Evolutionary conservation across 1,139 yeast genomes (phyloP).

Genomic region (Hyphopichia burtonii): DNA sequence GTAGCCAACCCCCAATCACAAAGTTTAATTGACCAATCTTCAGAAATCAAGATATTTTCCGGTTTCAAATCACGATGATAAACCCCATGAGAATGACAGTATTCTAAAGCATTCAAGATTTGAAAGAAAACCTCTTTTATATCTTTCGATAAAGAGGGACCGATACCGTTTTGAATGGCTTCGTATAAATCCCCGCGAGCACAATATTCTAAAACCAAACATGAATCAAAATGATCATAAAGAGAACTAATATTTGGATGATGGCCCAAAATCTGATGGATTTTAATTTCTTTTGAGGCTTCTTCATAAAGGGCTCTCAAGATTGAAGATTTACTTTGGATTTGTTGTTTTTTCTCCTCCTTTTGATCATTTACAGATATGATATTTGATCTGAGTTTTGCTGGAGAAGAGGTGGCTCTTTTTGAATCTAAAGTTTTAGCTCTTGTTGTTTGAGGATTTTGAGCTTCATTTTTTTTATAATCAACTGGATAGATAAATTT

Average conservation of each 20-base stretch:
- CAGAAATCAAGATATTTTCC: constrained; percentile 77
- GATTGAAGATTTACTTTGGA: constrained; percentile 11
- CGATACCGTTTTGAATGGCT: constrained; percentile 78
- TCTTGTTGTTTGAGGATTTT: constrained; percentile 5
- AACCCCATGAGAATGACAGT: constrained; percentile 69
- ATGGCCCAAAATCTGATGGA: constrained; percentile 67
- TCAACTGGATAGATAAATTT: constrained; percentile 68
- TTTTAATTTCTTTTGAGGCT: constrained; percentile 75
- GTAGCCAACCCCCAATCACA: constrained; percentile 96
- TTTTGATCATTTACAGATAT: constrained; percentile 15
- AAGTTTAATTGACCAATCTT: constrained; percentile 77
- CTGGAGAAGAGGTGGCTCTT: constrained; percentile 39
- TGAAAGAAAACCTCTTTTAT: constrained; percentile 76
- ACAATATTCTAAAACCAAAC: constrained; percentile 83
- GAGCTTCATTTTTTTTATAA: constrained; percentile 26
- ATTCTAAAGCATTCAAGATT: constrained; percentile 74
- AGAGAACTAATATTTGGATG: constrained; percentile 66
- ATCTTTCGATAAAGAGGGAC: constrained; percentile 75
- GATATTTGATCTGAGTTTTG: constrained; percentile 26
- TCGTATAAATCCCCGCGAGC: constrained; percentile 92
- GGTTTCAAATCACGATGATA: constrained; percentile 91
- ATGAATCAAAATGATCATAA: constrained; percentile 76
- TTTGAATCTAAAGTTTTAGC: constrained; percentile 4
- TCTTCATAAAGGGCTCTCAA: constrained; percentile 51
- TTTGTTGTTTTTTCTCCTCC: not conserved